Evolutionary conservation across 2,329 filamentous ascomycete genomes (phyloP), one percentile per base, ranked within the genome.

Genomic region (Graphilbum ipis-grandicollis): DNA sequence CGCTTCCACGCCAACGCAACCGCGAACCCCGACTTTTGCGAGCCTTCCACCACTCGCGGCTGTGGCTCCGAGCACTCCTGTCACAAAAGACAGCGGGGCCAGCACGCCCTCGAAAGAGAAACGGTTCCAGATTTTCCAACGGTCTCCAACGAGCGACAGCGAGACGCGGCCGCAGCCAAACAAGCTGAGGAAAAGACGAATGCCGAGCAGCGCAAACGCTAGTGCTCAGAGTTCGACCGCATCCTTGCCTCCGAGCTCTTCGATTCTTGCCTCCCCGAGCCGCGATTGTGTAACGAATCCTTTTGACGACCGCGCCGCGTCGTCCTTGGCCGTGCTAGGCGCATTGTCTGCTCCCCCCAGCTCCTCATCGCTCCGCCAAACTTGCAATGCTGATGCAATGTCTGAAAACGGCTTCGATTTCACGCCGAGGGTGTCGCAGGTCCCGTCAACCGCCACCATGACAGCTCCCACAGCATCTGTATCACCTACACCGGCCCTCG

Each of bases 191-290:
- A 96, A 96, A 63, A 93, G 83, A 56, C 68, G 76, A 43, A 62
- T 80, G 38, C 77, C 81, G 0, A 77, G 75, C 31, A 83, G 81
- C 49, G 59, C 79, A 18, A 86, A 84, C 47, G 78, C 77, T 17
- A 94, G 88, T 52, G 86, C 88, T 0, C 85, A 93, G 44, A 94
- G 86, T 51, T 96, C 90, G 14, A 79, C 72, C 7, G 72, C 80
- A 14, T 94, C 86, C 8, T 61, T 93, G 14, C 53, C 60, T 6
- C 56, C 63, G 0, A 21, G 7, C 9, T 56, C 63, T 29, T 63
- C 61, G 12, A 54, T 58, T 31, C 51, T 57, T 9, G 54, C 56
- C 2, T 69, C 68, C 6, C 67, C 69, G 2, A 54, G 49, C 25
- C 42, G 52, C 18, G 68, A 72, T 43, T 41, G 50, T 4, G 9